These are phyloP conservation scores for Saussurea involucrata DNA, from an alignment of 129 eudicot genomes.

Conservation along the genomic window DNA sequence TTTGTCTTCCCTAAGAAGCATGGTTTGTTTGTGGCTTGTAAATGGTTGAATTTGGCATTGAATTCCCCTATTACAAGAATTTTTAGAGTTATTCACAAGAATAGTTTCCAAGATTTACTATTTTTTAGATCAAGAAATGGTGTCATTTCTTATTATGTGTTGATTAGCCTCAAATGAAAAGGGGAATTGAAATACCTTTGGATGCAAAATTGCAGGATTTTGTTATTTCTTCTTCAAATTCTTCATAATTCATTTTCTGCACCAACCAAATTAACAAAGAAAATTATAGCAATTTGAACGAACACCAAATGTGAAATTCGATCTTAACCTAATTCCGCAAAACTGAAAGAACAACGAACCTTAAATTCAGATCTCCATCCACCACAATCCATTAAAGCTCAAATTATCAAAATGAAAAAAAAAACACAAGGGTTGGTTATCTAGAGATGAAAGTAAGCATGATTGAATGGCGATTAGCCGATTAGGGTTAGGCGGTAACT, in stretches of 20 bases:
- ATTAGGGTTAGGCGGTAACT: background rate
- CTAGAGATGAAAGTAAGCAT: background rate
- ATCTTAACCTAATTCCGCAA: conserved; percentile 1
- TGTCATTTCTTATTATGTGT: too few species aligned
- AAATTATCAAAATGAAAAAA: background rate
- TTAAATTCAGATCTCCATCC: conserved; percentile 21
- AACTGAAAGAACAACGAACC: conserved; percentile 8
- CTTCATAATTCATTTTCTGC: conserved; percentile 31
- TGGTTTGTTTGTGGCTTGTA: conserved; percentile 4
- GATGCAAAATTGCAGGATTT: conserved; percentile 7
- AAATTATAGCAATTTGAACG: background rate
- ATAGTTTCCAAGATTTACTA: background rate
- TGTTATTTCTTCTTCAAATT: background rate
- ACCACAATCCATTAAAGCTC: conserved; percentile 15
- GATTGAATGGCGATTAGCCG: conserved; percentile 4
- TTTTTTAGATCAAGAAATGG: background rate
- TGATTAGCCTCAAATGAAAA: too few species aligned
- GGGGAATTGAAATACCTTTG: conserved; percentile 3
- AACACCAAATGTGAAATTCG: background rate
- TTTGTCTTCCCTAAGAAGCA: background rate
- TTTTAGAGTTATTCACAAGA: background rate
- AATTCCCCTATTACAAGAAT: conserved; percentile 18
- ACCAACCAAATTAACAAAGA: conserved; percentile 9
- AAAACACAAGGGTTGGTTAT: background rate
- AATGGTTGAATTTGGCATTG: conserved; percentile 35